Base-by-base conservation (phyloP, 495 filamentous ascomycete genomes). In the Penicillium macrosclerotiorum region DNA sequence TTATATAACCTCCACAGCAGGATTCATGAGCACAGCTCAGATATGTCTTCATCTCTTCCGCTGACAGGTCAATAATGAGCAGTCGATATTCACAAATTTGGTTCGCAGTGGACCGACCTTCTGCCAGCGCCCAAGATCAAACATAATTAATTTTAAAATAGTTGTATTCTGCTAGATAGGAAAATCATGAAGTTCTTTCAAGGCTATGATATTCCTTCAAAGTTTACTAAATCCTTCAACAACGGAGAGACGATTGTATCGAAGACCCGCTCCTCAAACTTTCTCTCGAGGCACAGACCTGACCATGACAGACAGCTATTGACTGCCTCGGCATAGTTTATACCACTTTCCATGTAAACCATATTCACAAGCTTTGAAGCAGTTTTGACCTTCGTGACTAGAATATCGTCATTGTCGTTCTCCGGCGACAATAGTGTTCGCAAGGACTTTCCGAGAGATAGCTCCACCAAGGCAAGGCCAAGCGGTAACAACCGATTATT, bases 391-490 rank as follows among this genome's bases (percentile, higher is more conserved):
- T 47, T 63, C 14, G 50, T 51, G 17, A 51, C 42, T 12, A 44
- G 24, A 25, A 46, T 51, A 13, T 64, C 38, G 17, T 17, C 33
- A 29, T 58, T 34, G 2, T 45, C 51, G 30, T 65, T 57, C 17
- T 61, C 45, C 4, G 51, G 47, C 2, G 8, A 41, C 3, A 45
- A 16, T 24, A 67, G 47, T 3, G 47, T 24, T 5, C 30, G 29
- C 1, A 69, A 14, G 2, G 59, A 50, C 27, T 49, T 47, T n/a
- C 65, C 68, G 40, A 68, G 57, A 18, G 62, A 67, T 5, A 71
- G 55, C 34, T 69, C 68, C n/a, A 68, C 52, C n/a, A 69, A 45
- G 1, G 65, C 56, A 19, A 60, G 31, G 12, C 65, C 68, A 2
- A 69, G 53, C 4, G 58, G 54, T 13, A 64, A 54, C 3, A 69